Conservation (phyloP, 2,329 filamentous ascomycete species). For the Trichoderma oligosporum region DNA sequence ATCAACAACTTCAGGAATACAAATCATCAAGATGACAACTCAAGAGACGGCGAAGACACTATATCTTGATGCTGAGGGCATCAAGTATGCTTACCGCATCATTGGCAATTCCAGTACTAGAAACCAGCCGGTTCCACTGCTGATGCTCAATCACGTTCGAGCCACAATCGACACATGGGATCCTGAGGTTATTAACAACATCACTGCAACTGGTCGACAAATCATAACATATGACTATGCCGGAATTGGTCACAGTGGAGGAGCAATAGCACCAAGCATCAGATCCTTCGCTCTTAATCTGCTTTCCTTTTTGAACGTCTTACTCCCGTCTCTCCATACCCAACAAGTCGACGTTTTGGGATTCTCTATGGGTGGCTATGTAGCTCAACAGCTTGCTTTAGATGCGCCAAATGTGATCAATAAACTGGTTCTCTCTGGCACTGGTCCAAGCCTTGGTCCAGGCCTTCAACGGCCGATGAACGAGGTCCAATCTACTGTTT, state of each 20-base stretch:
- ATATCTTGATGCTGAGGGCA: conserved; percentile 29
- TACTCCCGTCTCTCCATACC: conserved; percentile 2
- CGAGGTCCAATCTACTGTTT: conserved; percentile 3
- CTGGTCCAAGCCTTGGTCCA: conserved; percentile 37
- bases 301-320: not conserved
- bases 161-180: conserved; percentile 36
- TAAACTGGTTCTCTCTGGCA: conserved; percentile 43
- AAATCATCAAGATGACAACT: conserved; percentile 27
- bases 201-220: conserved; percentile 43
- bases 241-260: conserved; percentile 1
- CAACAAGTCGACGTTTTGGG: conserved; percentile 42
- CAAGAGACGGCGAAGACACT: conserved; percentile 30
- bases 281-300: conserved; percentile 2
- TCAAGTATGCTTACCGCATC: conserved; percentile 34
- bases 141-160: conserved; percentile 19
- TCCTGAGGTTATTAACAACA: conserved; percentile 45
- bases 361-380: conserved; percentile 48
- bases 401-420: conserved; percentile 36
- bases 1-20: not conserved
- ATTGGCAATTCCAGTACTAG: conserved; percentile 28
- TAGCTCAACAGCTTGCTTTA: conserved; percentile 44
- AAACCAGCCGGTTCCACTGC: conserved; percentile 32
- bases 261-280: not conserved
- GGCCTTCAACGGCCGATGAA: conserved; percentile 29
- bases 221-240: conserved; percentile 30